These are phyloP conservation scores for Cryptococcus jaspeensis DNA, from an alignment of 1,284 basidiomycete genomes.

Conservation along the genomic window DNA sequence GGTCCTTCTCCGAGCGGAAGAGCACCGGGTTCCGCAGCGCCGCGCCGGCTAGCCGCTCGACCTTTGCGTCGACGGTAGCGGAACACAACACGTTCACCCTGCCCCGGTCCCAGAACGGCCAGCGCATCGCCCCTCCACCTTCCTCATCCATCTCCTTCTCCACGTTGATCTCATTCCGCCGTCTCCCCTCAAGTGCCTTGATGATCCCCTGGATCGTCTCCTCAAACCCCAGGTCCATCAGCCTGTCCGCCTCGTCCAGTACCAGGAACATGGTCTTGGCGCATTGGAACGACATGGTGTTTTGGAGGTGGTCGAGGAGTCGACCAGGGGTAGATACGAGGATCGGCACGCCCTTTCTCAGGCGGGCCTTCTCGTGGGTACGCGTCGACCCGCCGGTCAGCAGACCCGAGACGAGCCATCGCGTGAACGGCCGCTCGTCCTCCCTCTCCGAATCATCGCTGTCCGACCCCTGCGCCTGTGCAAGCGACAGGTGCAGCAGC, in stretches of 20 bases:
- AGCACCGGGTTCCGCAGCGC: slow-evolving; percentile 61
- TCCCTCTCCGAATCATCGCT: slow-evolving; percentile 19
- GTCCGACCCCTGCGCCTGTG: slow-evolving; percentile 8
- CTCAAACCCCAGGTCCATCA: slow-evolving; percentile 70
- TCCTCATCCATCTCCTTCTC: slow-evolving; percentile 62
- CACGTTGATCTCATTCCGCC: slow-evolving; percentile 69
- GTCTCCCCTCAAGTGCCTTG: slow-evolving; percentile 75
- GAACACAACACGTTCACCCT: slow-evolving; percentile 89
- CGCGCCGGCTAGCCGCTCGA: slow-evolving; percentile 86
- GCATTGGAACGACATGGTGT: slow-evolving; percentile 84
- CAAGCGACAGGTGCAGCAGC: slow-evolving; percentile 70
- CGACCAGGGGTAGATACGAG: slow-evolving; percentile 70
- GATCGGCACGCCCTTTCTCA: slow-evolving; percentile 71
- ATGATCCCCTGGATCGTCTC: slow-evolving; percentile 75
- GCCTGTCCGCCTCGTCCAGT: slow-evolving; percentile 92
- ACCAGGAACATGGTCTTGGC: slow-evolving; percentile 95
- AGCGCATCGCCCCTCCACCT: slow-evolving; percentile 53
- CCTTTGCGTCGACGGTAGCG: slow-evolving; percentile 92
- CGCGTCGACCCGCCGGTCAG: slow-evolving; percentile 75
- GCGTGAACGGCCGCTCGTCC: slow-evolving; percentile 58
- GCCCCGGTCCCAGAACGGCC: slow-evolving; percentile 67
- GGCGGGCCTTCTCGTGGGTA: slow-evolving; percentile 69
- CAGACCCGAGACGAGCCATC: slow-evolving; percentile 92
- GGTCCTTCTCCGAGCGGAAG: slow-evolving; percentile 46
- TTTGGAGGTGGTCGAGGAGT: slow-evolving; percentile 71